A percentile compares a stretch with the other conserved stretches of the same genome.
These are phyloP conservation scores for Neurospora sp. DNA, from an alignment of 495 filamentous ascomycete species.

Conservation along the genomic window DNA sequence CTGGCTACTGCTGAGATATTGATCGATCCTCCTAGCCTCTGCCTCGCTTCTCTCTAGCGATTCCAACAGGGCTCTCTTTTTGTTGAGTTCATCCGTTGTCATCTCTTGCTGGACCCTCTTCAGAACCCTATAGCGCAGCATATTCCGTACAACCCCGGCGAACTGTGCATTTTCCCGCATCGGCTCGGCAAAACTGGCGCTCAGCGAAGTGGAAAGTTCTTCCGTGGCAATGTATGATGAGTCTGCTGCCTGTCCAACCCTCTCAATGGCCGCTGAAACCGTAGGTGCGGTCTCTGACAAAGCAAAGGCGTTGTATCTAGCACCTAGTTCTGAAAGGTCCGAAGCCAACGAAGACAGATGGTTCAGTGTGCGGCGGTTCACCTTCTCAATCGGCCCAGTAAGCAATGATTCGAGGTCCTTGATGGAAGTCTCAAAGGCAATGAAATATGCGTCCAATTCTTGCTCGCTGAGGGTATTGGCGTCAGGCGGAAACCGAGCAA, in stretches of 20 bases:
- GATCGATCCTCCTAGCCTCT: conserved; percentile 85
- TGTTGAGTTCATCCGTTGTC: conserved; percentile 80
- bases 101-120: conserved; percentile 96
- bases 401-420: conserved; percentile 79
- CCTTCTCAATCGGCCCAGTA: conserved; percentile 88
- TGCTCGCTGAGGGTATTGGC: conserved; percentile 68
- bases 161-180: conserved; percentile 97
- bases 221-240: conserved; percentile 93
- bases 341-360: conserved; percentile 74
- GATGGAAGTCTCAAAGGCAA: conserved; percentile 78
- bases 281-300: conserved; percentile 80
- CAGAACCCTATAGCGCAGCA: conserved; percentile 76
- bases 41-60: conserved; percentile 80
- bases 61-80: conserved; percentile 70
- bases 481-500: conserved; percentile 76
- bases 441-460: conserved; percentile 91
- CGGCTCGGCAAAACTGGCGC: conserved; percentile 87
- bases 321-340: conserved; percentile 86
- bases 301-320: conserved; percentile 93
- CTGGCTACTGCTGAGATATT: conserved; percentile 69
- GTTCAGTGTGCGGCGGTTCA: conserved; percentile 79
- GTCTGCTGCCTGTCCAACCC: conserved; percentile 88
- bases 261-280: conserved; percentile 88
- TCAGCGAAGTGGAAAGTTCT: conserved; percentile 72
- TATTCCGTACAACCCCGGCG: conserved; percentile 81